Base-by-base conservation (phyloP, 2,329 filamentous ascomycete genomes). In the Hymenoscyphus scutula region DNA sequence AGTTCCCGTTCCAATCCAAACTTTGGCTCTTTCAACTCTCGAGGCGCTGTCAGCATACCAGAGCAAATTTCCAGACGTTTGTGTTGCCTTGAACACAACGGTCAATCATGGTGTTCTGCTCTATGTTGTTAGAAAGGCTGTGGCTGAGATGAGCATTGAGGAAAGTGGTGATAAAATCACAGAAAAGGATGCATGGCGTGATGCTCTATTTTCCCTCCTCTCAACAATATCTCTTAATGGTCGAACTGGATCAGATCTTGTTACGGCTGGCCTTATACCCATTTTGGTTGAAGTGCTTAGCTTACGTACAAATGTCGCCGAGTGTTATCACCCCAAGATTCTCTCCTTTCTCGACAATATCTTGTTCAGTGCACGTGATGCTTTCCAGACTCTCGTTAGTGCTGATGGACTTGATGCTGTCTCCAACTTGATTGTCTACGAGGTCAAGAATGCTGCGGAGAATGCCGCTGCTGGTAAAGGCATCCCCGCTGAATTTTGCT, bases 41-140 rank as follows among this genome's bases (percentile, higher is more conserved):
- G 92, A 97, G 74, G 90, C 91, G n/a, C 82, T 99, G 62, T 87
- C 91, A n/a, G 6, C 89, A 87, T 72, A 91, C 91, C 73, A 89
- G 90, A 79, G 83, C 62, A 93, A 92, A 72, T 85, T 89, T 32
- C 80, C 86, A 37, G 95, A 99, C 74, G 89, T 99, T 27, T 88
- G 92, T 66, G 88, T 91, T 51, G 92, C 95, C n/a, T 80, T 99
- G 51, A 96, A 92, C 71, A 91, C 96, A 60, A 97, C 94, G 69
- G 94, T 98, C 41, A 98, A 96, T 71, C 96, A 99, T 71, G 96
- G 95, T 15, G 89, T 98, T 32, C 82, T 99, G 53, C 89, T 98
- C 68, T 98, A 97, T 72, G 85, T 97, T 68, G 89, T 97, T 57
- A 86, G 94, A 61, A 97, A 96, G 76, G 91, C 92, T 10, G 90